A percentile compares a stretch with the other conserved stretches of the same genome.
Evolutionary conservation across 352 stramenopile species (phyloP).

Genomic region (Elongisporangium undulatum): DNA sequence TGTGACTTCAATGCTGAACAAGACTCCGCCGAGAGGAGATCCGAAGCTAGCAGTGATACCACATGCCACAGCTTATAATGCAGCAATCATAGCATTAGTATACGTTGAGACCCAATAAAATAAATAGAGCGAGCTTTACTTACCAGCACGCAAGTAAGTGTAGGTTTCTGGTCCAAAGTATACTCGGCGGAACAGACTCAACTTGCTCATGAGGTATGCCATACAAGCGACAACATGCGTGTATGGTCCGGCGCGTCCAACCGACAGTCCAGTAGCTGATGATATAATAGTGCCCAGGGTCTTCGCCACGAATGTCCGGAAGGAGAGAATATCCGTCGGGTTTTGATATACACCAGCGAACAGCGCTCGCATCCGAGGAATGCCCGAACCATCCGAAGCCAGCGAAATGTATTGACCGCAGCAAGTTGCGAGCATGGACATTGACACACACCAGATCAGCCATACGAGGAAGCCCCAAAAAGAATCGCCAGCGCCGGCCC

Average conservation of each 20-base stretch:
- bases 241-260: conserved; percentile 65
- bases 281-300: conserved; percentile 63
- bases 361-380: conserved; percentile 68
- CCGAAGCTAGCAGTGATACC: conserved; percentile 81
- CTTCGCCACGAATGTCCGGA: conserved; percentile 60
- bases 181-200: conserved; percentile 59
- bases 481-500: conserved; percentile 49
- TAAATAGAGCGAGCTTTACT: background rate
- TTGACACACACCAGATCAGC: conserved; percentile 54
- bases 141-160: conserved; percentile 63
- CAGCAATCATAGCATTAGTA: conserved; percentile 5
- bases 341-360: conserved; percentile 77
- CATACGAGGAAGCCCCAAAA: conserved; percentile 59
- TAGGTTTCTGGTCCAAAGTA: conserved; percentile 72
- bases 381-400: conserved; percentile 69
- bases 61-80: conserved; percentile 46
- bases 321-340: conserved; percentile 52
- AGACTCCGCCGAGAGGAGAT: conserved; percentile 65
- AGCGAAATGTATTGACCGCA: conserved; percentile 59
- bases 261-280: conserved; percentile 60
- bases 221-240: conserved; percentile 76
- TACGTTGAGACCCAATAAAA: background rate
- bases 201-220: conserved; percentile 58
- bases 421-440: conserved; percentile 47
- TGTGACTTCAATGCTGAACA: conserved; percentile 86